Base-by-base conservation (phyloP, 768 basidiomycete species). In the Boletus subparvulus region DNA sequence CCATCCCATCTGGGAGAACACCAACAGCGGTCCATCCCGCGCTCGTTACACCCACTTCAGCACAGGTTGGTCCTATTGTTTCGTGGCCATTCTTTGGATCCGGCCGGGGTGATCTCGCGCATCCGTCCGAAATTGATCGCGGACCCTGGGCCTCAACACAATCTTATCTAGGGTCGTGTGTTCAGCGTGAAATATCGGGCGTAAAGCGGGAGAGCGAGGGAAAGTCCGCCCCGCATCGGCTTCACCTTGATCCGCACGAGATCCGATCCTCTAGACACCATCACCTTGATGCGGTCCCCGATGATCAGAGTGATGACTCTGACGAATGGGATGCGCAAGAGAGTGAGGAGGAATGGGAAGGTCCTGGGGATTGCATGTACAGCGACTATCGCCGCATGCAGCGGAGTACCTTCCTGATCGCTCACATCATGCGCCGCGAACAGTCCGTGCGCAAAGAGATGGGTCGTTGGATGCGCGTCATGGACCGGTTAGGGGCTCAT, bases 51-150 rank as follows among this genome's bases (percentile, higher is more conserved):
- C 54, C 72, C 55, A 37, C 59, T 26, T 42, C 60, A 48, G 75
- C 80, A 49, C 82, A 86, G 48, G 77, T 92, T 43, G 91, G 91
- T 4, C 87, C 88, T 9, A 93, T 94, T 64, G 83, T 93, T 48
- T 92, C 90, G 4, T 94, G 92, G 91, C 88, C 91, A 1, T 94
- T 93, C 78, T 94, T 94, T 68, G 91, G 91, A 45, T 87, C 89
- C 5, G 85, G 87, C 60, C 80, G 92, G 40, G 91, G 91, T 33
- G 86, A 89, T 55, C 79, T 90, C 24, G 61, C 71, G 3, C 87
- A 88, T 61, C 85, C 85, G 4, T 73, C 77, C 21, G 88, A 91
- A 61, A 77, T 93, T 36, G 77, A 90, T 63, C 84, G 91, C n/a
- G 90, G 91, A 3, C 92, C 91, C 0, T 93, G 90, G 88, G 55